phyloP scores from a whole-genome alignment of 495 filamentous ascomycete genomes.

The Aspergillus nidulans region DNA sequence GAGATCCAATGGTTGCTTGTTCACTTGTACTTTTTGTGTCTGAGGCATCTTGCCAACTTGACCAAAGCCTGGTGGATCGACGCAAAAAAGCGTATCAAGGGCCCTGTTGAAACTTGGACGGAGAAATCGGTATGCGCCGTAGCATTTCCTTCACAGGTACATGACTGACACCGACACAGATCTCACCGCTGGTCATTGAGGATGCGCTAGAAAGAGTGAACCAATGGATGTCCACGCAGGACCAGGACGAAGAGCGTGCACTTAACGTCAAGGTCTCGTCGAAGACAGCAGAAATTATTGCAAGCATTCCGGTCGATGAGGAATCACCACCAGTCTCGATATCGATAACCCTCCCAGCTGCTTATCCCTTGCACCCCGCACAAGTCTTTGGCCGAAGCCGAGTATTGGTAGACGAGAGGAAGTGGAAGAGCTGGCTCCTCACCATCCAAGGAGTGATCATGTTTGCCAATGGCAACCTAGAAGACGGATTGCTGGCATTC shows the following conservation, averaged over 20 bases:
- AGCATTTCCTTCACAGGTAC: background rate
- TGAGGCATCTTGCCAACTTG: constrained; percentile 69
- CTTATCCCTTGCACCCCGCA: constrained; percentile 76
- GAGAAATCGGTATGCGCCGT: constrained; percentile 56
- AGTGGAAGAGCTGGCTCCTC: constrained; percentile 82
- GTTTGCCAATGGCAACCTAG: constrained; percentile 78
- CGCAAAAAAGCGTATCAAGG: constrained; percentile 66
- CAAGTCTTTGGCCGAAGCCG: constrained; percentile 72
- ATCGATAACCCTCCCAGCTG: constrained; percentile 67
- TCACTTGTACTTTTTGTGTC: constrained; percentile 78
- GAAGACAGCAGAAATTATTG: constrained; percentile 67
- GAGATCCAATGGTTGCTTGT: constrained; percentile 78
- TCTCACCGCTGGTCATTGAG: constrained; percentile 75
- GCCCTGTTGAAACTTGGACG: constrained; percentile 75
- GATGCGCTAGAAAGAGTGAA: constrained; percentile 66
- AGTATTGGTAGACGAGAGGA: constrained; percentile 80
- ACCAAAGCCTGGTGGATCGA: constrained; percentile 87
- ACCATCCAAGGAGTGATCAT: constrained; percentile 89
- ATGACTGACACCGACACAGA: constrained; percentile 29
- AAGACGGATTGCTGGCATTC: constrained; percentile 80
- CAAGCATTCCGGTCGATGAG: constrained; percentile 83
- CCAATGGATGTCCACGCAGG: constrained; percentile 61
- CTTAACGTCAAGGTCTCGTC: constrained; percentile 68
- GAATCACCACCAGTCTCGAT: constrained; percentile 74
- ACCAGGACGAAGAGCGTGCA: constrained; percentile 59